Evolutionary conservation across 257 asterid species (phyloP), one percentile per base, ranked within the genome.

Genomic region (Solanum medicagineum): DNA sequence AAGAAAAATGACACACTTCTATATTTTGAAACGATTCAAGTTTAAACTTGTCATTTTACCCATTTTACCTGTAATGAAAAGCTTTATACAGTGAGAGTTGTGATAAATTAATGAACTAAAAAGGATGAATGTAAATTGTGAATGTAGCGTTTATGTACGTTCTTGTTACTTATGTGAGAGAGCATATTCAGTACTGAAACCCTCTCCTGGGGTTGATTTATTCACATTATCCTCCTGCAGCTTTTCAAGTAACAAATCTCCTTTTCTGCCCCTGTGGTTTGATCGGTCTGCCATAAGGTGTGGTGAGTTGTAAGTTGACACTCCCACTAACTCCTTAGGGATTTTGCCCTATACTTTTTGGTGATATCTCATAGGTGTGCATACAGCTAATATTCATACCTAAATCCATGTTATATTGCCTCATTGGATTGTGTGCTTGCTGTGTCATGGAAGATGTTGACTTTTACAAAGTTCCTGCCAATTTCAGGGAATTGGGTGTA

Each of bases 401-500:
- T 53, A 29, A 53, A 4, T 54, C 83, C 65, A 26, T 29, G 49
- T 51, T 26, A 16, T 59, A 79, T 29, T 79, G 83, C 65, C 49
- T 79, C 83, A 79, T 79, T 79, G 19, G 29, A 53, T 73, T 79
- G 65, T 79, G 65, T 79, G 49, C 17, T 79, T 79, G 83, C 26
- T 79, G 29, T 79, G 65, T 53, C 65, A 63, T 32, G 44, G n/a
- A 81, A 65, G 20, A 45, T 77, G 65, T 36, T 70, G 54, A 84
- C 17, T 63, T 49, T 79, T 49, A 32, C 49, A 16, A 65, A 66
- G 83, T 84, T 83, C 54, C 60, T 74, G 83, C 32, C 80, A 20
- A 62, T 87, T 90, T 88, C 93, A 96, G 99, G 99, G 99, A 86
- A 93, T 94, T 89, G 99, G 96, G 80, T 96, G 97, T 95, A 93